These are phyloP conservation scores for Aspergillus novofumigatus DNA, from an alignment of 2,329 filamentous ascomycete genomes.

Conservation along the genomic window DNA sequence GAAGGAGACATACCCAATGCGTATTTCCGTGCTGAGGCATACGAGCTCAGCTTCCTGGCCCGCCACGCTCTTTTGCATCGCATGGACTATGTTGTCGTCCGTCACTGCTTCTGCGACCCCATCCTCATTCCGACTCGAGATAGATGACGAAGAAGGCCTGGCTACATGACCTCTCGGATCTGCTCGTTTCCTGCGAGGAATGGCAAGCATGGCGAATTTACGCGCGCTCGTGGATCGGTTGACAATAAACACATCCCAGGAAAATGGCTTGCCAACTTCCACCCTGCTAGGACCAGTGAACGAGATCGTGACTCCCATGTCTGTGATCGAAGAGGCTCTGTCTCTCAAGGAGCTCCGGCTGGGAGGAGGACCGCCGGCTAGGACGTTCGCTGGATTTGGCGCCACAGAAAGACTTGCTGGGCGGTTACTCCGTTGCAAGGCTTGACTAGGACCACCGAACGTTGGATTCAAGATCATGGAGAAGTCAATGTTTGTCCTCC, in stretches of 20 bases:
- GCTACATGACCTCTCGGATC: constrained; percentile 40
- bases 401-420: constrained; percentile 41
- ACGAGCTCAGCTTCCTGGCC: constrained; percentile 51
- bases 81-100: constrained; percentile 54
- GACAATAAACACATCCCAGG: constrained; percentile 56
- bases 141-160: constrained; percentile 45
- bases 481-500: constrained; percentile 48
- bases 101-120: constrained; percentile 50
- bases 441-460: constrained; percentile 43
- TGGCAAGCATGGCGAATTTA: constrained; percentile 52
- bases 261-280: constrained; percentile 50
- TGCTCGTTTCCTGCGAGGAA: constrained; percentile 46
- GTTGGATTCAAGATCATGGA: constrained; percentile 45
- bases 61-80: constrained; percentile 48
- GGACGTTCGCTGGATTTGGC: constrained; percentile 16
- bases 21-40: constrained; percentile 54
- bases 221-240: constrained; percentile 53
- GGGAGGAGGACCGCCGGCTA: constrained; percentile 13
- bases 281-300: constrained; percentile 51
- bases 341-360: constrained; percentile 35
- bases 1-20: constrained; percentile 48
- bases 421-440: constrained; percentile 43
- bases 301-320: constrained; percentile 51
- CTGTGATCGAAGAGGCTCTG: constrained; percentile 35
- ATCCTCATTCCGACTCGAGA: constrained; percentile 29